phyloP scores from a whole-genome alignment of 2,329 filamentous ascomycete species.

The Sarocladiaceae sp. region DNA sequence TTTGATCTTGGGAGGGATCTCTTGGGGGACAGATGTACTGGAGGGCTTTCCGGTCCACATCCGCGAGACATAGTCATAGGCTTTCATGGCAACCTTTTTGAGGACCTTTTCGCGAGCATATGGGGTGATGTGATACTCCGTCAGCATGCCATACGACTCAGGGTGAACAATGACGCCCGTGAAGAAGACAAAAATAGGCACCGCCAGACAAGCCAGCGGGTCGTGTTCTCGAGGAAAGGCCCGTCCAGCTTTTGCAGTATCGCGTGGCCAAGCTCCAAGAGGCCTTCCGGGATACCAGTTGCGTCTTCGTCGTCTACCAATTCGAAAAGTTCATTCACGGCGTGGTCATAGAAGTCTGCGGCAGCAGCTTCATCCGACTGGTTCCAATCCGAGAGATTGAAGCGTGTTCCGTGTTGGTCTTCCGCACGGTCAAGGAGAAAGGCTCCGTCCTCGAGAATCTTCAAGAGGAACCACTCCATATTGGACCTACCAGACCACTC shows the following conservation, averaged over 20 bases:
- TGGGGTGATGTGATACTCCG: constrained; percentile 88
- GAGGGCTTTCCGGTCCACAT: constrained; percentile 67
- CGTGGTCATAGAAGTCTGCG: constrained; percentile 83
- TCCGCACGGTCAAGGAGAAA: constrained; percentile 85
- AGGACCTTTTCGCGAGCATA: constrained; percentile 80
- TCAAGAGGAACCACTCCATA: constrained; percentile 92
- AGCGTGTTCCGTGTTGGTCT: constrained; percentile 67
- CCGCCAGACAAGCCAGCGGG: constrained; percentile 80
- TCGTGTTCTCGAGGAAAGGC: constrained; percentile 63
- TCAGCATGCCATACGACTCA: constrained; percentile 74
- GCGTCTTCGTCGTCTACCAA: constrained; percentile 80
- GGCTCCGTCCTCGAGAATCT: constrained; percentile 86
- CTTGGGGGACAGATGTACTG: constrained; percentile 41
- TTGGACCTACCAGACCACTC: constrained; percentile 88
- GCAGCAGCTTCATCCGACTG: constrained; percentile 77
- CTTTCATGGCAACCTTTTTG: constrained; percentile 74
- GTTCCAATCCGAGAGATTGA: constrained; percentile 68
- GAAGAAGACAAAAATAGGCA: constrained; percentile 92
- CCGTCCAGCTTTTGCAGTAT: constrained; percentile 73
- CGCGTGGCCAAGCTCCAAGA: constrained; percentile 79
- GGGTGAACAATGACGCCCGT: constrained; percentile 82
- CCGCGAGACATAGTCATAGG: constrained; percentile 75
- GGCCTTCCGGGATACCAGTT: constrained; percentile 80
- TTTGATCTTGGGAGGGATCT: constrained; percentile 58
- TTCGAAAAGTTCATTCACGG: constrained; percentile 77